Base-by-base conservation (phyloP, 768 basidiomycete species). In the Agaricus subrufescens region DNA sequence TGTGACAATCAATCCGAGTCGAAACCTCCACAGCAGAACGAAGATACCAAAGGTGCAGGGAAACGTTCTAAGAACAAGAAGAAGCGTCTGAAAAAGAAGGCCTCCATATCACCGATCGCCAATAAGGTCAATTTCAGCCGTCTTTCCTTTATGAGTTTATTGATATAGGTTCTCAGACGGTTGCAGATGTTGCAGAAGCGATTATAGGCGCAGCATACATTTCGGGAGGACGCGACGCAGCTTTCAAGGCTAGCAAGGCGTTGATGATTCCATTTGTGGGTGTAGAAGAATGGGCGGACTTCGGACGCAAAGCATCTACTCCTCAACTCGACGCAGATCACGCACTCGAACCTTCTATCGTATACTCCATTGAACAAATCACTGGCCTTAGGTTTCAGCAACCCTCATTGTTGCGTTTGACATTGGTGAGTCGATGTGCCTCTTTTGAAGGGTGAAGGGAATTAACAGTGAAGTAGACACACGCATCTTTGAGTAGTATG, bases 171-270 rank as follows among this genome's bases (percentile, higher is more conserved):
- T 29, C 45, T 37, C 52, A 93, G 91, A 82, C 84, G 23, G 75
- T 92, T 29, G 91, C 92, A 48, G 92, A 94, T 69, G 88, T 92
- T 43, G 81, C 83, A 8, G 92, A 94, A 69, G 89, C 92, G 3
- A 83, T 94, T 57, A 83, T 93, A 27, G 92, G 87, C 34, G 91
- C 91, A 15, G 89, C 87, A 4, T 92, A 85, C 65, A 73, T 89
- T 45, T 82, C 86, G 25, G 86, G 87, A 10, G 91, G 90, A 51
- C 74, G 77, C 48, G 86, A 89, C 51, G 68, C 71, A 19, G 91
- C 86, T 5, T 76, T 91, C 46, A 77, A 77, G 58, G 81, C 77
- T 25, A 77, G 81, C 43, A 89, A 87, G 65, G 77, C 77, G 25
- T 71, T 94, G 62, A 77, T 81, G 50, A 71, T 94, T 38, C 83